Base-by-base conservation (phyloP, 106 monocot genomes). In the Agapanthus africanus region DNA sequence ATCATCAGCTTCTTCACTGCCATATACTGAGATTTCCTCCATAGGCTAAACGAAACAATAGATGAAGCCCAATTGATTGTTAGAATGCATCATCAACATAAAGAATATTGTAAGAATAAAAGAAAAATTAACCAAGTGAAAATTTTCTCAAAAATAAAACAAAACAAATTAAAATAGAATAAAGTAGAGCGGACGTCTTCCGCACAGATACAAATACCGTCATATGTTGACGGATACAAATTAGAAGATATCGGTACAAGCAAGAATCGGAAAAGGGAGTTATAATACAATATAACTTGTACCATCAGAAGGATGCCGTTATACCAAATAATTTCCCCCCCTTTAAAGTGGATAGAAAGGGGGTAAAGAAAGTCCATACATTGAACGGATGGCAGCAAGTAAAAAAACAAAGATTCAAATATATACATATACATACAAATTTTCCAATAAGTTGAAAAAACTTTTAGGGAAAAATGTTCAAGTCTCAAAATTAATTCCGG, bases 1-100 rank as follows among this genome's bases (percentile, higher is more conserved):
- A 65, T 76, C 78, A 52, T 77, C 80, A 33, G 47, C 89, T 76
- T 88, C 88, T 33, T 90, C 90, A 26, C 85, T 90, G 15, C 82
- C 85, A 41, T 61, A 77, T 47, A 85, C 82, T 11, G 82, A 85
- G 1, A 79, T 41, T 11, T 78, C 90, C 63, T 90, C 85, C 75
- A 77, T 78, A 27, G 71, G 71, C 78, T 78, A 35, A 68, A 49
- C 1, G 30, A 18, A 44, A 50, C 4, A 27, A 50, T 11, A 34
- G 47, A 68, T 50, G 46, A 50, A 13, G 0, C 28, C n/a, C 27
- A 32, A 3, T 42, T 21, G 11, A 65, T 50, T 0, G 23, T 21
- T 49, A 50, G 11, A 68, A 26, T n/a, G 49, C 19, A 34, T 36
- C 33, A 35, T 52, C 52, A 61, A 0, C 61, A 61, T 35, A 19